These are phyloP conservation scores for Ophiognomonia clavigignenti-juglandacearum DNA, from an alignment of 2,329 filamentous ascomycete genomes.

Conservation along the genomic window DNA sequence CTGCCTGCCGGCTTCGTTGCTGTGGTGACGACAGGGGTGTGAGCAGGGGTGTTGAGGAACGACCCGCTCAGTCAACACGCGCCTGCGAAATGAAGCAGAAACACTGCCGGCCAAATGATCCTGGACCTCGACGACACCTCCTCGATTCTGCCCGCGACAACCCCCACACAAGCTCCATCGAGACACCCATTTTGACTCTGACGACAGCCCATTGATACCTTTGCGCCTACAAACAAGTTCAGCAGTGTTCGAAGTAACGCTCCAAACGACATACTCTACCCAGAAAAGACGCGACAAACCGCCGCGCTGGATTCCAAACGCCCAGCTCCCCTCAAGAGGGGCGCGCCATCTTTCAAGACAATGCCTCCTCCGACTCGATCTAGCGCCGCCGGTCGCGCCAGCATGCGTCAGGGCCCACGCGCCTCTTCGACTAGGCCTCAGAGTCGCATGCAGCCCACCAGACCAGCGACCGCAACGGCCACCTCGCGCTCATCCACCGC, in stretches of 20 bases:
- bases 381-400: conserved; percentile 22
- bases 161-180: too few relatives aligned
- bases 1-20: conserved; percentile 4
- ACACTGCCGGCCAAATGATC: not conserved
- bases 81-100: not conserved
- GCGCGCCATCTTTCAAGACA: conserved; percentile 20
- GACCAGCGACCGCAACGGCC: conserved; percentile 9
- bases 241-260: not conserved
- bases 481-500: conserved; percentile 38
- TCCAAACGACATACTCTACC: not conserved
- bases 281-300: not conserved
- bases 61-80: conserved; percentile 5
- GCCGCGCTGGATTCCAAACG: conserved; percentile 14
- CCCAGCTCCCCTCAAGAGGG: conserved; percentile 26
- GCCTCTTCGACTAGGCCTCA: conserved; percentile 18
- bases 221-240: too few relatives aligned
- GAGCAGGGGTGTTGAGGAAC: not conserved
- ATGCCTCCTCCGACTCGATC: conserved; percentile 21
- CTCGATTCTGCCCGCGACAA: too few relatives aligned
- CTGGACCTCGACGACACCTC: not conserved
- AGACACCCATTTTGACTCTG: not conserved
- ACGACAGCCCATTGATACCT: not conserved
- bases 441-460: conserved; percentile 4
- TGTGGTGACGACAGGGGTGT: not conserved
- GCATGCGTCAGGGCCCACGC: conserved; percentile 23